Percentiles rank a stretch among this genome's conserved stretches.
phyloP scores from a whole-genome alignment of 2,329 filamentous ascomycete genomes.

The Tolypocladium cylindrosporum region DNA sequence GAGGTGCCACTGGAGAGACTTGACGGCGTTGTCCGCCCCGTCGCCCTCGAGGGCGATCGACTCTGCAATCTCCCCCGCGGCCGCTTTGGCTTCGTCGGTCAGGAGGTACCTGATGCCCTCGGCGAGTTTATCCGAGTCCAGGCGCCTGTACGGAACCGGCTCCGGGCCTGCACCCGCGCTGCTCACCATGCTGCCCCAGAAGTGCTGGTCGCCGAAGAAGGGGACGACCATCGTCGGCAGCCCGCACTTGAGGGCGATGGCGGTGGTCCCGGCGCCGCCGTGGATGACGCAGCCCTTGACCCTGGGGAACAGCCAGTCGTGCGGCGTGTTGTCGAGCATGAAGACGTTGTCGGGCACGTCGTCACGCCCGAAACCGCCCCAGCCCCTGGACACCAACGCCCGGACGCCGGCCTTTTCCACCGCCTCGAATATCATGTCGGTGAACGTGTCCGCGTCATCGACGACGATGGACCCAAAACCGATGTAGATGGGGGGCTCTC shows the following conservation, averaged over 20 bases:
- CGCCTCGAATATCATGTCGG: slow-evolving; percentile 61
- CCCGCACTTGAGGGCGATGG: slow-evolving; percentile 61
- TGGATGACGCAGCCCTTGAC: slow-evolving; percentile 62
- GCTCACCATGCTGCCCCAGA: slow-evolving; percentile 64
- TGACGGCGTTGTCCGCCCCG: slow-evolving; percentile 59
- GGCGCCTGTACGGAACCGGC: slow-evolving; percentile 57
- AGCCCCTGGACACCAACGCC: slow-evolving; percentile 65
- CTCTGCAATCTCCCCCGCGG: slow-evolving; percentile 48
- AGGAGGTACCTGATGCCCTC: slow-evolving; percentile 63
- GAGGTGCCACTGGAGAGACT: slow-evolving; percentile 53
- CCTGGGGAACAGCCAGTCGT: slow-evolving; percentile 67
- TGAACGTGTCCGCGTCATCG: slow-evolving; percentile 60
- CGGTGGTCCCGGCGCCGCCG: slow-evolving; percentile 69
- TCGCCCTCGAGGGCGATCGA: slow-evolving; percentile 55
- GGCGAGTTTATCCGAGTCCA: slow-evolving; percentile 53
- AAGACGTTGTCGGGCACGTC: slow-evolving; percentile 53
- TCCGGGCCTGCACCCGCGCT: slow-evolving; percentile 54
- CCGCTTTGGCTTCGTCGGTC: slow-evolving; percentile 47
- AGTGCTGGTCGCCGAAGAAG: slow-evolving; percentile 72
- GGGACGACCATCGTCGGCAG: slow-evolving; percentile 68
- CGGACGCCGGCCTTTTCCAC: slow-evolving; percentile 56
- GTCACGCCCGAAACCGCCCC: slow-evolving; percentile 57
- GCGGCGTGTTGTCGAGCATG: slow-evolving; percentile 64
- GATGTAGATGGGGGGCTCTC: slow-evolving; percentile 58
- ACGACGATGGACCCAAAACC: slow-evolving; percentile 71